Percentiles rank a stretch among this genome's conserved stretches.
These are phyloP conservation scores for Dalbergia oliveri DNA, from an alignment of 306 rosid genomes.

Conservation along the genomic window DNA sequence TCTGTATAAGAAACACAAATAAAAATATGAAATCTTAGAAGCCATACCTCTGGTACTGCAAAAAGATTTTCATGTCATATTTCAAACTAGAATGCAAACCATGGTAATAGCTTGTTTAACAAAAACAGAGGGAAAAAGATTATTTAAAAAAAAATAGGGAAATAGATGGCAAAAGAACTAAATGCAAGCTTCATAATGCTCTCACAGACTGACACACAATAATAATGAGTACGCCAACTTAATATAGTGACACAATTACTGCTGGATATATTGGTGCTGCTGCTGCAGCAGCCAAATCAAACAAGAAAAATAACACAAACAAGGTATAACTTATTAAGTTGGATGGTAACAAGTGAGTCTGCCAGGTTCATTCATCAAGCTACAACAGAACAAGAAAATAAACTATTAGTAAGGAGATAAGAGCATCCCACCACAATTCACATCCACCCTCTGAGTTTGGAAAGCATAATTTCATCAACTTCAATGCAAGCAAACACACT, in stretches of 20 bases:
- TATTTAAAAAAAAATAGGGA: neutral
- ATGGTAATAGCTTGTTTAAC: neutral
- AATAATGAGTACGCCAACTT: neutral
- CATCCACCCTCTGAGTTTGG: neutral
- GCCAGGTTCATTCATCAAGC: neutral
- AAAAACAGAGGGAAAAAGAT: neutral
- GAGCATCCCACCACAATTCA: neutral
- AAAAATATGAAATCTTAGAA: slow-evolving; percentile 38
- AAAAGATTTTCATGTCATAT: slow-evolving; percentile 36
- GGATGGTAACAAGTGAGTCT: neutral
- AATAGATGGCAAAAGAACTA: slow-evolving; percentile 21
- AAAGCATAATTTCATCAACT: neutral
- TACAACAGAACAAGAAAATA: neutral
- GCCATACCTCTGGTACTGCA: slow-evolving; percentile 51
- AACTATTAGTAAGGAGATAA: neutral
- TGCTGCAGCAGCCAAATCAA: neutral
- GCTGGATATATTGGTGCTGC: neutral
- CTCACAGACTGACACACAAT: neutral
- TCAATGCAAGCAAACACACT: slow-evolving; percentile 12
- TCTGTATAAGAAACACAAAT: slow-evolving; percentile 23
- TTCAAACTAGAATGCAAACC: slow-evolving; percentile 25
- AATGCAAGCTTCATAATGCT: slow-evolving; percentile 9
- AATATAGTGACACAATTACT: slow-evolving; percentile 13
- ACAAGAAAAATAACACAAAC: neutral
- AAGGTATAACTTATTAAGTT: neutral